Evolutionary conservation across 441 rosid genomes (phyloP).

Genomic region (Pelargonium australe): DNA sequence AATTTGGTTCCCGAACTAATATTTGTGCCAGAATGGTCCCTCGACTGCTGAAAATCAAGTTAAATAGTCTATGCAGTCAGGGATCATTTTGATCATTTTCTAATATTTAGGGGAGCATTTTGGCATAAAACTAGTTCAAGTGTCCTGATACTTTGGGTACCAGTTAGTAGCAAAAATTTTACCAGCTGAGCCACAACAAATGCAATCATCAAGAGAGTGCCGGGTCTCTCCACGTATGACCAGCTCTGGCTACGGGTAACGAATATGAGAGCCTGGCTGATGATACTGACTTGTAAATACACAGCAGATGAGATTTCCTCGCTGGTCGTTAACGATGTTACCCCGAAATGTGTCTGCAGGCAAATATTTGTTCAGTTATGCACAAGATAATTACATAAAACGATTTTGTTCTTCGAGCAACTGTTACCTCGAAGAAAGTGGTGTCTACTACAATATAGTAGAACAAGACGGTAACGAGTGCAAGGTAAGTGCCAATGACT

Average conservation of each 20-base stretch:
- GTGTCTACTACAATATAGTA: conserved; percentile 74
- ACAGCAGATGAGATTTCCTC: conserved; percentile 77
- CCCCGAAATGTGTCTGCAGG: conserved; percentile 62
- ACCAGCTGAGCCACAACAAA: conserved; percentile 92
- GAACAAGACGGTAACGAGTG: conserved; percentile 75
- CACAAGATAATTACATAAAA: conserved; percentile 6
- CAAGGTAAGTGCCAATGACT: conserved; percentile 88
- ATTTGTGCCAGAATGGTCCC: too few relatives aligned
- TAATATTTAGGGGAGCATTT: too few relatives aligned
- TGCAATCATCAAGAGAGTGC: conserved; percentile 69
- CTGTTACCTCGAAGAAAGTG: conserved; percentile 69
- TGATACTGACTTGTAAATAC: conserved; percentile 92
- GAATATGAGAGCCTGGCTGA: conserved; percentile 94
- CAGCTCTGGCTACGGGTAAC: conserved; percentile 91
- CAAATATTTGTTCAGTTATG: too few relatives aligned
- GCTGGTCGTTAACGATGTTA: conserved; percentile 43
- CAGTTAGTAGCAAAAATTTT: not conserved
- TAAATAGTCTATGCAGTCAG: too few relatives aligned
- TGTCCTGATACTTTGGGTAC: too few relatives aligned
- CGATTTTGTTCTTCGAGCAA: conserved; percentile 8
- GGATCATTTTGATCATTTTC: too few relatives aligned
- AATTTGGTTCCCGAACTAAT: too few relatives aligned
- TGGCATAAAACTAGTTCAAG: too few relatives aligned
- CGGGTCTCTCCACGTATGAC: conserved; percentile 87
- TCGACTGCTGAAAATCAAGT: too few relatives aligned